Base-by-base conservation (phyloP, 495 filamentous ascomycete genomes). In the Neurospora terricola region DNA sequence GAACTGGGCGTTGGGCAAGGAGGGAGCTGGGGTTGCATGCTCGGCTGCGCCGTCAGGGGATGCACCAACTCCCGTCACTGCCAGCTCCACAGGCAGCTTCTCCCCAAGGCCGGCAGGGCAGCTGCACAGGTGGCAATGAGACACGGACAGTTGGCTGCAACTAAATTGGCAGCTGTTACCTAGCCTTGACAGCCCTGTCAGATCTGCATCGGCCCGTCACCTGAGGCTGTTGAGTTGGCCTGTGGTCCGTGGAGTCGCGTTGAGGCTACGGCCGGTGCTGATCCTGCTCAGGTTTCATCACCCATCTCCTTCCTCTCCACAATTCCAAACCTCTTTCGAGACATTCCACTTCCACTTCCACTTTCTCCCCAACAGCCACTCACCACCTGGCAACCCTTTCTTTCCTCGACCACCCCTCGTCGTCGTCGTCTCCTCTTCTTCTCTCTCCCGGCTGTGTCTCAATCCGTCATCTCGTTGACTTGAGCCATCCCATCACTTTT, bases 241-340 rank as follows among this genome's bases (percentile, higher is more conserved):
- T 18, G 14, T 66, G 54, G 54, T 30, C 54, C 14, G 54, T 62
- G 54, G 12, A 12, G 54, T 62, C 54, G 54, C 54, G 38, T 43
- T 54, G 70, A 79, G 77, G 77, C 77, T 78, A 69, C 76, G 75
- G 73, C 72, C 62, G 48, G 68, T 66, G 43, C 68, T 72, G 73
- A 75, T 72, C 73, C 74, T 71, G 70, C 43, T 72, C 69, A 70
- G 69, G 80, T 81, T 81, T 80, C 78, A 79, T 75, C 79, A 71
- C 72, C 74, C 74, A 40, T 76, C 72, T 72, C 76, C 38, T 74
- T 72, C 76, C 73, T 70, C 76, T 76, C 77, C 74, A 48, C 71
- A 70, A 73, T 76, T 72, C 73, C 73, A 76, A 79, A 77, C 78
- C 68, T 74, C 74, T 75, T 34, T 73, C 78, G 76, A 81, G 77